phyloP scores from a whole-genome alignment of 176 grass and related monocot species.

The Ananas comosus region DNA sequence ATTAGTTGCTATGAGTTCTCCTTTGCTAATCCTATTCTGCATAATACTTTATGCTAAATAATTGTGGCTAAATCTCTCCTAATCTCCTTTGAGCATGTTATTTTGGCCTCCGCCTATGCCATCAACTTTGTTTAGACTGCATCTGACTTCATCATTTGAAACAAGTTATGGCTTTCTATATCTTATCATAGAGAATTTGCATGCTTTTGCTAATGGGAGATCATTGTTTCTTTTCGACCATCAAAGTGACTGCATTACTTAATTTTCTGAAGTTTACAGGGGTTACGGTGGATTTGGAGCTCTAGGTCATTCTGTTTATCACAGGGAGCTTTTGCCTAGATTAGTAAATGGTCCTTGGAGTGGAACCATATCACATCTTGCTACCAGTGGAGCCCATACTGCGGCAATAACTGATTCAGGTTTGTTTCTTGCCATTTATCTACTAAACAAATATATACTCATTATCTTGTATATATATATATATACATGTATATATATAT shows the following conservation, averaged over 20 bases:
- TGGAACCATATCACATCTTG: slow-evolving; percentile 64
- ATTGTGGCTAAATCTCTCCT: too few species aligned
- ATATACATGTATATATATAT: background rate
- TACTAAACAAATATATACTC: background rate
- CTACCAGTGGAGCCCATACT: slow-evolving; percentile 86
- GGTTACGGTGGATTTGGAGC: slow-evolving; percentile 99
- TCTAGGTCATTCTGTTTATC: slow-evolving; percentile 84
- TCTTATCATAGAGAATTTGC: background rate
- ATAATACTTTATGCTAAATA: too few species aligned
- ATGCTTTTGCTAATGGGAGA: background rate
- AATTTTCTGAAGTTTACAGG: slow-evolving; percentile 88
- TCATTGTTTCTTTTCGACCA: background rate
- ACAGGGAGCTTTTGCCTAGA: slow-evolving; percentile 67
- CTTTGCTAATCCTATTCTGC: too few species aligned
- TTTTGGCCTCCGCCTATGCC: background rate
- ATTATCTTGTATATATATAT: background rate
- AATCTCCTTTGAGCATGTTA: background rate
- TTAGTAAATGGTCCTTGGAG: slow-evolving; percentile 65
- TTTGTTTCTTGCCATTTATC: background rate
- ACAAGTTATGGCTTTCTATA: background rate
- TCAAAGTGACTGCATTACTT: slow-evolving; percentile 47
- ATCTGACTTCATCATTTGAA: too few species aligned
- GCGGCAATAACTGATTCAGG: slow-evolving; percentile 64
- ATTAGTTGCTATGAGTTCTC: too few species aligned
- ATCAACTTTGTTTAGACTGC: too few species aligned